phyloP scores from a whole-genome alignment of 2,329 filamentous ascomycete species.

The Tolypocladium inflatum region DNA sequence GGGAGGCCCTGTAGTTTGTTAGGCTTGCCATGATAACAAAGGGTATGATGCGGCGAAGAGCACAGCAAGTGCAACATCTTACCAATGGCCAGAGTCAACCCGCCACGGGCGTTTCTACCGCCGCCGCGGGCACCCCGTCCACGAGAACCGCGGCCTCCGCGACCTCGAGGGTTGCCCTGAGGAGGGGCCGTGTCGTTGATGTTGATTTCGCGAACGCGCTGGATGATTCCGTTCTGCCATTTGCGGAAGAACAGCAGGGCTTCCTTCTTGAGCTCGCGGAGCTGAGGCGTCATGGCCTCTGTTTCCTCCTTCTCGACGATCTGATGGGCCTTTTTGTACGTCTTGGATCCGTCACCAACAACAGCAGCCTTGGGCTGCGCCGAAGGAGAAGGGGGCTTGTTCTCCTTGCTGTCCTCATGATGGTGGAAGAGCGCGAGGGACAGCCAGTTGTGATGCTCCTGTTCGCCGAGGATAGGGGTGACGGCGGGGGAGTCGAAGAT shows the following conservation, averaged over 20 bases:
- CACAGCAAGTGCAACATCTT: slow-evolving; percentile 8
- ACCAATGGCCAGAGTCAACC: slow-evolving; percentile 26
- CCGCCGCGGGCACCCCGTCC: slow-evolving; percentile 21
- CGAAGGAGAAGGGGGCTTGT: slow-evolving; percentile 2
- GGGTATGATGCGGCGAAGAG: not conserved
- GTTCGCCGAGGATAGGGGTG: slow-evolving; percentile 18
- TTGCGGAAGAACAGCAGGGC: slow-evolving; percentile 65
- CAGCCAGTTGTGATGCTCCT: slow-evolving; percentile 25
- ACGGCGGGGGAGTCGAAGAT: slow-evolving; percentile 39
- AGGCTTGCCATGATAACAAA: not conserved
- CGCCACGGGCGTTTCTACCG: slow-evolving; percentile 15
- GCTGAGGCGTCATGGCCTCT: slow-evolving; percentile 30
- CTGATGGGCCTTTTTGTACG: slow-evolving; percentile 16
- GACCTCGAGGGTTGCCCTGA: slow-evolving; percentile 18
- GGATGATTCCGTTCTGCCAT: slow-evolving; percentile 65
- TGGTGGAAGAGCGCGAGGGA: slow-evolving; percentile 20
- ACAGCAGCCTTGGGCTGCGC: not conserved
- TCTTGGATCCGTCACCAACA: slow-evolving; percentile 7
- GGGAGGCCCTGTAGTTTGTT: slow-evolving; percentile 21
- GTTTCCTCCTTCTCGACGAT: slow-evolving; percentile 21
- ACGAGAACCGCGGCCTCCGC: slow-evolving; percentile 22
- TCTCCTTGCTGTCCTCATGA: slow-evolving; percentile 12
- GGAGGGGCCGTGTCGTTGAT: slow-evolving; percentile 30
- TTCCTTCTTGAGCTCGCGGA: slow-evolving; percentile 60
- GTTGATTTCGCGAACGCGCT: slow-evolving; percentile 60